Evolutionary conservation across 2,329 filamentous ascomycete genomes (phyloP), one percentile per base, ranked within the genome.

Genomic region (Magnaporthiopsis incrustans): DNA sequence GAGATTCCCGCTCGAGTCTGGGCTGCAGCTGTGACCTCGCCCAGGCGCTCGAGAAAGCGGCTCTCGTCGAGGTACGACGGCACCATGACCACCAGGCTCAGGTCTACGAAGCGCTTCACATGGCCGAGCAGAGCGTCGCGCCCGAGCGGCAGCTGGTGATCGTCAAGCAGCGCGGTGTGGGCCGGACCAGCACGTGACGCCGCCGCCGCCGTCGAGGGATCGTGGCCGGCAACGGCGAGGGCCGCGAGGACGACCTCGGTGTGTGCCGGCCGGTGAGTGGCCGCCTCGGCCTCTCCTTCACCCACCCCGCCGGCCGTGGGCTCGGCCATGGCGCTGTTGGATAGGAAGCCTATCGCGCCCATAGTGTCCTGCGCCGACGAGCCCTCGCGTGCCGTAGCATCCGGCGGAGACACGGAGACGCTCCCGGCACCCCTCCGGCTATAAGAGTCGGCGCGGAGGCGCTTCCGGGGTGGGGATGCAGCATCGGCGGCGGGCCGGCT

Each of bases 301-400:
- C 35, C 35, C 12, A 4, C 35, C 35, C 35, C 12, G 35, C 35
- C 69, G 63, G 69, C 68, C 14, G 69, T 69, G 7, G 71, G 70
- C 64, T 74, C 72, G 35, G 71, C 72, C 70, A 74, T 72, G 18
- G 72, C 72, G 64, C 68, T 73, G 32, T 69, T 70, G 7, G 72
- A 72, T 15, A 74, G 66, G 18, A 71, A 70, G 18, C 71, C 70
- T 33, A 73, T 73, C 57, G 73, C 71, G 1, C 71, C 70, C 71
- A 72, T 71, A 5, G 69, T 70, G 53, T 67, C 67, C 53, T 69
- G 35, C 35, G 14, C 35, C 11, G 35, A 38, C 35, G 35, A 38
- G 14, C 14, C 35, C 11, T 38, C 35, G 12, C 35, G 10, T 4
- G 35, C 35, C 10, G 35, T 11, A 38, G 35, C 35, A 38, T 14